Evolutionary conservation across 2,329 filamentous ascomycete species (phyloP).

Genomic region (Botrytis hyacinthi): DNA sequence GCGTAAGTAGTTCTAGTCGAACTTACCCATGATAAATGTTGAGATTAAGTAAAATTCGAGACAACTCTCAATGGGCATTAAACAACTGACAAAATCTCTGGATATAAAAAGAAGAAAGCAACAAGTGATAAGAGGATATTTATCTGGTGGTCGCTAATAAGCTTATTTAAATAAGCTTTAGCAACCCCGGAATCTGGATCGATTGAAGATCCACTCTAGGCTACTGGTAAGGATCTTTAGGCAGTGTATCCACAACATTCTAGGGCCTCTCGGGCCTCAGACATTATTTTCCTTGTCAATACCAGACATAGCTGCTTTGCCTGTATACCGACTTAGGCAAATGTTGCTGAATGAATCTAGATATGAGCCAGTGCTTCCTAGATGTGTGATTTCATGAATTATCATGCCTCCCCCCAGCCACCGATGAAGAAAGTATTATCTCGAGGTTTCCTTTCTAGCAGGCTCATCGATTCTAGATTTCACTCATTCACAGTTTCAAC

Average conservation of each 20-base stretch:
- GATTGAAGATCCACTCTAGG: background rate
- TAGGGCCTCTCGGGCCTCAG: background rate
- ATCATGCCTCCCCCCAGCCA: background rate
- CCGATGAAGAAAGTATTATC: rapidly evolving
- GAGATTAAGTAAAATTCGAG: background rate
- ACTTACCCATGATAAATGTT: background rate
- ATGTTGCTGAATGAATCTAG: background rate
- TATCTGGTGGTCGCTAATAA: too few relatives aligned
- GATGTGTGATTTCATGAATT: background rate
- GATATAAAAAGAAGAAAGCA: background rate
- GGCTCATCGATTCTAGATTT: background rate
- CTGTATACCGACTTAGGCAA: background rate
- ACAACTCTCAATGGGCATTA: background rate
- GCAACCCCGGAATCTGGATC: background rate
- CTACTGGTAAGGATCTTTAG: background rate
- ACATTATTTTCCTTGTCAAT: background rate
- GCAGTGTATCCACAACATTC: background rate
- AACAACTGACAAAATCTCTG: background rate
- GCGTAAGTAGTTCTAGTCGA: background rate
- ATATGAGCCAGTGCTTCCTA: background rate
- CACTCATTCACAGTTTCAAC: background rate
- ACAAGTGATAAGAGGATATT: background rate
- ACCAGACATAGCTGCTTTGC: background rate
- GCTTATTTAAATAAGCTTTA: background rate
- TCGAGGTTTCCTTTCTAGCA: background rate